Conservation (phyloP, 768 basidiomycete species). For the Lactarius sanguifluus region DNA sequence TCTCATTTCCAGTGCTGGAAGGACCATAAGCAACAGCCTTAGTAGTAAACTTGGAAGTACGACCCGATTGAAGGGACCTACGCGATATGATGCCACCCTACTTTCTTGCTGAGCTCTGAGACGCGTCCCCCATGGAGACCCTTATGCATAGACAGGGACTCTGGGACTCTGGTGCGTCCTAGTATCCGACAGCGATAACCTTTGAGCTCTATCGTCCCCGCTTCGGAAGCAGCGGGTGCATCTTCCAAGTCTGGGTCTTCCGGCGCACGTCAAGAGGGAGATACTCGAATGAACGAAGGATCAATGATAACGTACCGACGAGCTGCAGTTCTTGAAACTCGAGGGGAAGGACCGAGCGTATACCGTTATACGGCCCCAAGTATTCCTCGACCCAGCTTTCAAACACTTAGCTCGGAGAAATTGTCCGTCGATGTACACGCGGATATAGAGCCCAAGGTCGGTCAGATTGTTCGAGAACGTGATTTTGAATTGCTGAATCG, state of each 20-base stretch:
- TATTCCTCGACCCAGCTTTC: not conserved
- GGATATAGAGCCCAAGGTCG: not conserved
- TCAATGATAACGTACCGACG: slow-evolving; percentile 10
- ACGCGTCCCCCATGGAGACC: slow-evolving; percentile 12
- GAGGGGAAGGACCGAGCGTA: slow-evolving; percentile 7
- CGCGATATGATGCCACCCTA: slow-evolving; percentile 24
- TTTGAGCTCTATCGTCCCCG: slow-evolving; percentile 21
- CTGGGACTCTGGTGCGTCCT: too few species aligned
- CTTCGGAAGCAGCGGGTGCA: slow-evolving; percentile 11
- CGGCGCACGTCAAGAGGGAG: not conserved
- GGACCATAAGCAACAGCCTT: not conserved
- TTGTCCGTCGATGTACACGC: slow-evolving; percentile 13
- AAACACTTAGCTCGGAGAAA: not conserved
- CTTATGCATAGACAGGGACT: fast-evolving
- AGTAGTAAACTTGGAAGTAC: not conserved
- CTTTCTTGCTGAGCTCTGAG: slow-evolving; percentile 25
- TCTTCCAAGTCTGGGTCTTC: slow-evolving; percentile 21
- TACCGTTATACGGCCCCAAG: not conserved
- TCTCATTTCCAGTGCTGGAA: slow-evolving; percentile 18
- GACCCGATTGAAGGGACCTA: not conserved
- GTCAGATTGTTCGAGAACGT: not conserved
- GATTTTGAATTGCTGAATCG: slow-evolving; percentile 11
- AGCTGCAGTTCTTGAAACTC: slow-evolving; percentile 19
- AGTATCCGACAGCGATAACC: slow-evolving; percentile 5
- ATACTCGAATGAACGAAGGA: not conserved